Evolutionary conservation across 2,329 filamentous ascomycete genomes (phyloP), one percentile per base, ranked within the genome.

Genomic region (Elsinoe ampelina): DNA sequence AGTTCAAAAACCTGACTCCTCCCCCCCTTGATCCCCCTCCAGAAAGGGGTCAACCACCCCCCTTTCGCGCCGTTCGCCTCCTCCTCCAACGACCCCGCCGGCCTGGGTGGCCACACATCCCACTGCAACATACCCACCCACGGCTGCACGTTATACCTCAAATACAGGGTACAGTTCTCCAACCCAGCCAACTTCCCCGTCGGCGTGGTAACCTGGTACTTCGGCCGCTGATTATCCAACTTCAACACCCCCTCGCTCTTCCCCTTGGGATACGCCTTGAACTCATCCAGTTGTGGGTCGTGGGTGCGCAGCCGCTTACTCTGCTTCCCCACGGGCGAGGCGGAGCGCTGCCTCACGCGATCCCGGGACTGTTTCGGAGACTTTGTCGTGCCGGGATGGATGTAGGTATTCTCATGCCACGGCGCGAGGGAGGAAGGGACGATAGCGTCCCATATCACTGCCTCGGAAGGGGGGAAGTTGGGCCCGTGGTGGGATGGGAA

Each of bases 121-220:
- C 93, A 98, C 41, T 86, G 86, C 70, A 97, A 72, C 54, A 86
- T 73, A 12, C 93, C 93, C 10, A 98, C 89, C 89, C 92, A 97
- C 32, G 93, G 93, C 77, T 98, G 93, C 59, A 97, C 87, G 73
- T 97, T 97, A 83, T 95, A 98, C 68, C 93, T 86, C 55, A 97
- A 76, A 65, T 85, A 83, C 61, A 98, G 76, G 30, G 82, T 84
- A 57, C 92, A 89, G 68, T 93, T 84, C 52, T 80, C 75, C 50
- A 83, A 77, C 66, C 86, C 80, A 45, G 88, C 87, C 62, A 97
- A 79, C 70, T 84, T 84, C 60, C 91, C 87, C 10, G 80, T 81
- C 10, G 92, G 87, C 70, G 96, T 90, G 3, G 91, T 95, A 73
- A 98, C 93, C 69, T 95, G 90, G 77, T 98, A 98, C 73, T 98